Conservation (phyloP, 306 rosid genomes). For the Citrullus colocynthis region DNA sequence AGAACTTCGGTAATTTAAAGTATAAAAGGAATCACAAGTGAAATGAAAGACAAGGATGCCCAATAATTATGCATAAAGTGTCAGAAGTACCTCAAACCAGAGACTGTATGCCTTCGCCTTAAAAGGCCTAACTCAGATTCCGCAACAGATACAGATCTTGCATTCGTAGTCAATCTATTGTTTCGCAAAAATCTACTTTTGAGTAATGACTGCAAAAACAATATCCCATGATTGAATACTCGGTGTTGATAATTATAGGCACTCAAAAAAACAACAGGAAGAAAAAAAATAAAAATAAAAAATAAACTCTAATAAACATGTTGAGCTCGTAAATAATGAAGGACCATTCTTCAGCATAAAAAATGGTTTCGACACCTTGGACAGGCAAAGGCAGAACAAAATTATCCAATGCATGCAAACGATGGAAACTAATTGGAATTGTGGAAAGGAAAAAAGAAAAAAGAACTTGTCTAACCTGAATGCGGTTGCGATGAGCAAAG, state of each 20-base stretch:
- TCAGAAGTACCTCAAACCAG: conserved; percentile 69
- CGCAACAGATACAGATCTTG: conserved; percentile 56
- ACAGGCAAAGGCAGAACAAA: neutral
- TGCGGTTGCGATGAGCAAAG: conserved; percentile 93
- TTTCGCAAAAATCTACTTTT: conserved; percentile 92
- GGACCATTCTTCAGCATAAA: neutral
- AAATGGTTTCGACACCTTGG: neutral
- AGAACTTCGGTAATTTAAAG: neutral
- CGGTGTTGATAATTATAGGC: neutral
- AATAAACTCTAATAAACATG: neutral
- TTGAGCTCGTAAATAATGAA: neutral
- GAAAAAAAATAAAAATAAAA: neutral
- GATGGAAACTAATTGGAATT: neutral
- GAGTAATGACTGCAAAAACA: conserved; percentile 65
- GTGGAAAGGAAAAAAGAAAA: neutral
- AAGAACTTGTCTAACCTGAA: conserved; percentile 50
- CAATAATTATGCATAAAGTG: neutral
- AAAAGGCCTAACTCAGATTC: conserved; percentile 86
- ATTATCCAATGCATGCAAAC: neutral
- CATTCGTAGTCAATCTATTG: conserved; percentile 46
- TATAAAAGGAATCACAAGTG: neutral
- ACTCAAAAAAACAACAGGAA: neutral
- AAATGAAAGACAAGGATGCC: neutral
- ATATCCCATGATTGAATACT: neutral
- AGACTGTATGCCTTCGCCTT: conserved; percentile 78